Conservation (phyloP, 2,329 filamentous ascomycete species). For the Pseudonectria buxi region DNA sequence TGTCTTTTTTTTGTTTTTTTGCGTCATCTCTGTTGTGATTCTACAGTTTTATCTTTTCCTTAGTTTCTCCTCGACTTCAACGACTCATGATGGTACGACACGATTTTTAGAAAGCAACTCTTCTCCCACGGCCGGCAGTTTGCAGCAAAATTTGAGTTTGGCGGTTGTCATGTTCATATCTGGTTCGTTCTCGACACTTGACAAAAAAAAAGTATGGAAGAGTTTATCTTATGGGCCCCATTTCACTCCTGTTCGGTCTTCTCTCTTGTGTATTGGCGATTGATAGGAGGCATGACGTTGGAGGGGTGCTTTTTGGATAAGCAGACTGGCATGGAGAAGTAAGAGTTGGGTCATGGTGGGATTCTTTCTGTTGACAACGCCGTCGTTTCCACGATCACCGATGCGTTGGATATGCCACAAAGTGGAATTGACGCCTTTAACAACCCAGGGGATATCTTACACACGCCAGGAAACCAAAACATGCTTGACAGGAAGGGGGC, state of each 20-base stretch:
- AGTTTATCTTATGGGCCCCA: not conserved
- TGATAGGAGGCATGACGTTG: not conserved
- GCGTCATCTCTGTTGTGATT: slow-evolving; percentile 6
- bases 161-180: slow-evolving; percentile 2
- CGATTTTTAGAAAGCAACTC: slow-evolving; percentile 17
- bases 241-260: not conserved
- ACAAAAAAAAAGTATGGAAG: slow-evolving; percentile 2
- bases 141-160: slow-evolving; percentile 2
- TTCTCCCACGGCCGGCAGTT: slow-evolving; percentile 13
- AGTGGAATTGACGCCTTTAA: too few species aligned
- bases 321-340: too few species aligned
- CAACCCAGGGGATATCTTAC: too few species aligned
- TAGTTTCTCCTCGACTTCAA: slow-evolving; percentile 7
- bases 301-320: too few species aligned
- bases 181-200: slow-evolving; percentile 5
- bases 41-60: slow-evolving; percentile 2
- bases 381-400: too few species aligned
- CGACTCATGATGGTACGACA: slow-evolving; percentile 23
- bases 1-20: slow-evolving; percentile 8
- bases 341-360: too few species aligned
- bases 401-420: too few species aligned
- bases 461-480: too few species aligned
- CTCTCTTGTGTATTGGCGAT: not conserved
- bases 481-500: too few species aligned
- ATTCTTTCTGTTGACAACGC: too few species aligned